Evolutionary conservation across 148 eudicot species (phyloP).

Genomic region (Polygonum aviculare): DNA sequence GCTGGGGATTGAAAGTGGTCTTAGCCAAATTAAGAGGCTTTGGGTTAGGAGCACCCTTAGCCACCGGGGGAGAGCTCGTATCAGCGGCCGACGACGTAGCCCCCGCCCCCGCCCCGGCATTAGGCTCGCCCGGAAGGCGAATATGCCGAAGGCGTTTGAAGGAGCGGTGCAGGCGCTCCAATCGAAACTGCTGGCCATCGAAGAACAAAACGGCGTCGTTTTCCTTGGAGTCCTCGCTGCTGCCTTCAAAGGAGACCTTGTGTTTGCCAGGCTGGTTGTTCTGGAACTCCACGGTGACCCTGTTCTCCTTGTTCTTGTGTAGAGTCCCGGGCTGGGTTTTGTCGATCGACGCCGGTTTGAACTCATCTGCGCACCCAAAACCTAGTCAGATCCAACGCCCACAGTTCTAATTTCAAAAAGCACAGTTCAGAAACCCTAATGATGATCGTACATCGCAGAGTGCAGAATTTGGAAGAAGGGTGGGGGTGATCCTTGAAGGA

Average conservation of each 20-base stretch:
- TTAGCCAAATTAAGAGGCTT: constrained; percentile 36
- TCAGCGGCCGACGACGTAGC: constrained; percentile 23
- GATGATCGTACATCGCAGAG: constrained; percentile 57
- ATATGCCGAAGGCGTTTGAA: constrained; percentile 78
- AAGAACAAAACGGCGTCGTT: constrained; percentile 89
- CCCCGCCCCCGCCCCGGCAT: constrained; percentile 25
- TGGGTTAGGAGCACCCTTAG: constrained; percentile 28
- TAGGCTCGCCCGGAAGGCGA: constrained; percentile 62
- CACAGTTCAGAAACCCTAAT: neutral
- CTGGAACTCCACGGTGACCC: constrained; percentile 65
- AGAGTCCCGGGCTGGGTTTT: constrained; percentile 68
- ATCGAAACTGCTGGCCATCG: constrained; percentile 60
- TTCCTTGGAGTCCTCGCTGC: constrained; percentile 80
- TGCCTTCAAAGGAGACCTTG: constrained; percentile 71
- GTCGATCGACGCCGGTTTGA: constrained; percentile 91
- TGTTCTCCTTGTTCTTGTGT: constrained; percentile 75
- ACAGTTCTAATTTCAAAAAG: neutral
- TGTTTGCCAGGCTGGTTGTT: constrained; percentile 79
- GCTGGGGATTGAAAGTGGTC: constrained; percentile 27
- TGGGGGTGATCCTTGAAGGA: constrained; percentile 62
- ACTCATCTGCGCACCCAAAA: constrained; percentile 52
- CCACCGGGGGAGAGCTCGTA: constrained; percentile 38
- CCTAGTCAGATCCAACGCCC: neutral
- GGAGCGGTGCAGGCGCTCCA: constrained; percentile 77
- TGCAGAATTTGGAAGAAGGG: constrained; percentile 85